A percentile compares a stretch with the other conserved stretches of the same genome.
These are phyloP conservation scores for Dendrobium catenatum DNA, from an alignment of 106 monocot genomes.

Conservation along the genomic window DNA sequence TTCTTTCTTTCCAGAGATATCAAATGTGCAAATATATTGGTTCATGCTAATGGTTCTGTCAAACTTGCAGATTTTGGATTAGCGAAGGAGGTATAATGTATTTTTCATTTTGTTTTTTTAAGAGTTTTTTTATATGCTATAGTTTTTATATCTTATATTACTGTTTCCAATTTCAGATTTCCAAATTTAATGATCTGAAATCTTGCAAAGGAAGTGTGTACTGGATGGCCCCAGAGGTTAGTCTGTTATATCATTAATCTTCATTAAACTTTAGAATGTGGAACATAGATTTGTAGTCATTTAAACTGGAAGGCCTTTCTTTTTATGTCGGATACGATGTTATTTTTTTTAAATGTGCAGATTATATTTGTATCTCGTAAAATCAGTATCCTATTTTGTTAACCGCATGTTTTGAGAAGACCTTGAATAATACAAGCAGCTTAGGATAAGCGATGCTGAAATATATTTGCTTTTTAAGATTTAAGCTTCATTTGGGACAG, in stretches of 20 bases:
- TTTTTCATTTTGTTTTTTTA: neutral
- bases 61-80: slow-evolving; percentile 90
- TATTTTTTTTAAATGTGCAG: neutral
- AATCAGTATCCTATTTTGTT: neutral
- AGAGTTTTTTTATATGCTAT: neutral
- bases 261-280: neutral
- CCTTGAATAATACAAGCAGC: neutral
- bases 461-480: too few relatives aligned
- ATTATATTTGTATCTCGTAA: neutral
- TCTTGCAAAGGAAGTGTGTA: slow-evolving; percentile 90
- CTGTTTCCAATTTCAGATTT: slow-evolving; percentile 32
- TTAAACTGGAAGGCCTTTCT: neutral
- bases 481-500: too few relatives aligned
- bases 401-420: neutral
- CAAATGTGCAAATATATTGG: slow-evolving; percentile 83
- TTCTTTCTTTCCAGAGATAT: slow-evolving; percentile 47
- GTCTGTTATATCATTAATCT: neutral
- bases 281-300: neutral
- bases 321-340: neutral
- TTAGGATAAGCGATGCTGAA: too few relatives aligned
- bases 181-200: slow-evolving; percentile 49
- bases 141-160: neutral
- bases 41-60: slow-evolving; percentile 64
- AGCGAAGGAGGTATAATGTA: slow-evolving; percentile 65
- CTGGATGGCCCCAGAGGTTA: slow-evolving; percentile 96